phyloP scores from a whole-genome alignment of 352 stramenopile species.

The Pythium volutum region DNA sequence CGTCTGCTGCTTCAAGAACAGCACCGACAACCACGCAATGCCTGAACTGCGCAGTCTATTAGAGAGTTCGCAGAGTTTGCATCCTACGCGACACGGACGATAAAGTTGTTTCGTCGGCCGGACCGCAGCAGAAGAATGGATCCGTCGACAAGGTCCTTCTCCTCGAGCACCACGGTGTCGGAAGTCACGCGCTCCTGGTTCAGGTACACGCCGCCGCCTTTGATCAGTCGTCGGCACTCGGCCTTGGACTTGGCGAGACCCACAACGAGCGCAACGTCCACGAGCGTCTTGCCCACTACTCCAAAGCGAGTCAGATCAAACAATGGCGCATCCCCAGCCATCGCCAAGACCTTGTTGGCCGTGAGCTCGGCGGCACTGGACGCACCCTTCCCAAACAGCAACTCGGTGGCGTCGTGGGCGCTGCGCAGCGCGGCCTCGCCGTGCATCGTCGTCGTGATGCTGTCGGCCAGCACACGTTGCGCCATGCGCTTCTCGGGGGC shows the following conservation, averaged over 20 bases:
- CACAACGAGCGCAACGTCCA: constrained; percentile 91
- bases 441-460: constrained; percentile 93
- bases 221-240: constrained; percentile 94
- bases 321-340: constrained; percentile 66
- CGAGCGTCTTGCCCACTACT: constrained; percentile 71
- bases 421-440: constrained; percentile 75
- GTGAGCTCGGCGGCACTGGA: constrained; percentile 41
- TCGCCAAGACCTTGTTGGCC: constrained; percentile 59
- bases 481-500: constrained; percentile 76
- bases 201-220: constrained; percentile 93
- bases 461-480: constrained; percentile 66
- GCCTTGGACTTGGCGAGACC: constrained; percentile 93
- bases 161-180: constrained; percentile 33
- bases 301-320: constrained; percentile 38
- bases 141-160: constrained; percentile 55
- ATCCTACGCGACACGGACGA: constrained; percentile 50
- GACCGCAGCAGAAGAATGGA: constrained; percentile 68
- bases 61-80: not conserved
- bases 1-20: constrained; percentile 51
- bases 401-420: constrained; percentile 55
- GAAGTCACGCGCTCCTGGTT: constrained; percentile 85
- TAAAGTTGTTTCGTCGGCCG: constrained; percentile 80
- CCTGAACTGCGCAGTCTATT: constrained; percentile 8
- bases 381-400: constrained; percentile 68
- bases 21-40: constrained; percentile 26